phyloP scores from a whole-genome alignment of 1,284 basidiomycete species.

The Cutaneotrichosporon sp. region DNA sequence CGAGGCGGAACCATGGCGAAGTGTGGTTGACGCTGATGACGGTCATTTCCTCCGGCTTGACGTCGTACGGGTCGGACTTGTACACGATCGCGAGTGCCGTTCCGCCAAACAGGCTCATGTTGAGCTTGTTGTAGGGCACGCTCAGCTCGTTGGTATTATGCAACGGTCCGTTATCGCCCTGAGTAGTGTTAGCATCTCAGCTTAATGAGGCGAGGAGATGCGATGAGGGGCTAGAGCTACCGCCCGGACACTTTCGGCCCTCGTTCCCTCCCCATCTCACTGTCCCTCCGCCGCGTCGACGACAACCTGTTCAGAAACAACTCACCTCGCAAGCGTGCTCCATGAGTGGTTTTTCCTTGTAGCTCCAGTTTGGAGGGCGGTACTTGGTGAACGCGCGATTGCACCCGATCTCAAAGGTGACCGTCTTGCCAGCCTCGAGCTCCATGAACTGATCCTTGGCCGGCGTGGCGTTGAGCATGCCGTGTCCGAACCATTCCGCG shows the following conservation, averaged over 20 bases:
- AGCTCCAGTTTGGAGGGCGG: background rate
- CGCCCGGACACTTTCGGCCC: too few relatives aligned
- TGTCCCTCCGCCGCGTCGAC: too few relatives aligned
- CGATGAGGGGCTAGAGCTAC: too few relatives aligned
- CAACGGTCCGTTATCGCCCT: background rate
- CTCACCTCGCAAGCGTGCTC: constrained; percentile 5
- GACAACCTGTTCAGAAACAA: background rate
- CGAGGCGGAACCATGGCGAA: constrained; percentile 9
- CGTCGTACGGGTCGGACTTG: constrained; percentile 3
- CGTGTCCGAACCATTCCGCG: constrained; percentile 10
- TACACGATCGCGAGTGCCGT: constrained; percentile 16
- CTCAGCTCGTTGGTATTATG: constrained; percentile 6
- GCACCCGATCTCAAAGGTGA: constrained; percentile 11
- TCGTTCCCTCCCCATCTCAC: too few relatives aligned
- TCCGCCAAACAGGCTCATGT: constrained; percentile 9
- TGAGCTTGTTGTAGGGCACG: constrained; percentile 7
- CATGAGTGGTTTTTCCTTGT: background rate
- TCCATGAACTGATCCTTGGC: constrained; percentile 4
- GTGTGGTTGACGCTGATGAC: constrained; percentile 66
- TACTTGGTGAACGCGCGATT: constrained; percentile 10
- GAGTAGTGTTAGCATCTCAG: too few relatives aligned
- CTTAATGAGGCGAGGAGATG: too few relatives aligned
- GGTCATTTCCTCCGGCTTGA: constrained; percentile 62
- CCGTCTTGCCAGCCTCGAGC: constrained; percentile 3
- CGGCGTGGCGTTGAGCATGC: background rate